Conservation (phyloP, 371 early-diverging fungal species). For the Blastocladiella emersonii region DNA sequence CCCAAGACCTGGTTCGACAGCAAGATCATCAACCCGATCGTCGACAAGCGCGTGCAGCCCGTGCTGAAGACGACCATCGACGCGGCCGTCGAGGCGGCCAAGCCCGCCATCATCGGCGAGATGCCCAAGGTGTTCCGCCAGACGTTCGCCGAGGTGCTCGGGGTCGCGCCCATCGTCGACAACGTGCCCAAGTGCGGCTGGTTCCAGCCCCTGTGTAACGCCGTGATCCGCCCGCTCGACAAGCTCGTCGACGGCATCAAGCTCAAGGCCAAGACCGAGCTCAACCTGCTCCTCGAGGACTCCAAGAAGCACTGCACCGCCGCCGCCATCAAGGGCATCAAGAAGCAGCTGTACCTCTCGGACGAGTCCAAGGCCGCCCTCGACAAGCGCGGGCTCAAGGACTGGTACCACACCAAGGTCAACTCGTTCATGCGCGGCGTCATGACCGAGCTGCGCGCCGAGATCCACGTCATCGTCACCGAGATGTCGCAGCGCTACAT, state of each 20-base stretch:
- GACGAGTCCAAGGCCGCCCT: background rate
- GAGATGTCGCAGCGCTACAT: no score
- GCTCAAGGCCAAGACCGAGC: background rate
- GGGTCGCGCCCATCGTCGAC: background rate
- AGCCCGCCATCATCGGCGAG: background rate
- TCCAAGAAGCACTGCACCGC: no score
- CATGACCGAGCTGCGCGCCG: no score
- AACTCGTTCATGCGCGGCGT: background rate
- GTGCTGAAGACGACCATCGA: background rate
- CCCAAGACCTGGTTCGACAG: background rate
- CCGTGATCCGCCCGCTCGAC: background rate
- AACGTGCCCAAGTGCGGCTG: background rate
- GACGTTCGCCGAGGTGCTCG: background rate
- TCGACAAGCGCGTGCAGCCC: background rate
- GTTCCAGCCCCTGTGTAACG: background rate
- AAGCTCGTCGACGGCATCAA: background rate
- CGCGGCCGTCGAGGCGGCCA: background rate
- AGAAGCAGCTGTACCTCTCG: background rate
- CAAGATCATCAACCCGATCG: background rate
- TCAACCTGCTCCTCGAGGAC: background rate
- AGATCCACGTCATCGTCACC: no score
- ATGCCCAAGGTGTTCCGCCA: background rate
- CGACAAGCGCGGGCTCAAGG: background rate
- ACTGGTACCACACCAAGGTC: background rate
- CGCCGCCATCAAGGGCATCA: background rate